Base-by-base conservation (phyloP, 73 alveolate genomes). In the Paramecium sonneborni region DNA sequence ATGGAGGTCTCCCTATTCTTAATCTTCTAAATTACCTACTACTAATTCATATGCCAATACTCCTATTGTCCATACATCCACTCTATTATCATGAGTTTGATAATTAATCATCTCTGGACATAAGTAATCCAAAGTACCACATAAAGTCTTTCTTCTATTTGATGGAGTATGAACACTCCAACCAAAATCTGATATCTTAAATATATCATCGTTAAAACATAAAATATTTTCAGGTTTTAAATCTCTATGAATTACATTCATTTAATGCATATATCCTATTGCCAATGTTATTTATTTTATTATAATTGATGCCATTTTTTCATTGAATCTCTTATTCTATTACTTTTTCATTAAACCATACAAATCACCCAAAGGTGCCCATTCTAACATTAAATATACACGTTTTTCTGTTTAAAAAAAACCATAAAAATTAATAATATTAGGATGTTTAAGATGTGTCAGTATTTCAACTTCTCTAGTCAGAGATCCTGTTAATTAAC, bases 1-100 rank as follows among this genome's bases (percentile, higher is more conserved):
- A 72, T 8, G 86, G 86, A 3, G 86, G 86, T 35, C 86, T 30
- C 44, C 86, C 86, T 72, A 38, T 30, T 30, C 23, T 23, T 62
- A 62, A 62, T 62, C 44, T 52, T 11, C 15, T 23, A 26, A 30
- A 62, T 62, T 62, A 62, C 96, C 96, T 21, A 67, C 76, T 37
- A 82, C 62, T 93, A 93, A 74, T 38, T 93, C 96, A 43, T 68
- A 93, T 11, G 93, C 89, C 72, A 93, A 76, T 8, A 93, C 97
- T 38, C 99, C 99, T 26, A 97, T 82, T 6, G 98, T 96, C 99
- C 99, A 97, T 1, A 94, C 86, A 92, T 97, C 99, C 23, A 97
- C 97, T 62, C 94, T 93, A 44, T 94, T 94, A 76, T 96, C 97
- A 85, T 97, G 97, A 6, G 97, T 97, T 35, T 92, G 68, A 67